Evolutionary conservation across 805 yeast species (phyloP), one percentile per base, ranked within the genome.

Genomic region (Cephaloascus fragrans): DNA sequence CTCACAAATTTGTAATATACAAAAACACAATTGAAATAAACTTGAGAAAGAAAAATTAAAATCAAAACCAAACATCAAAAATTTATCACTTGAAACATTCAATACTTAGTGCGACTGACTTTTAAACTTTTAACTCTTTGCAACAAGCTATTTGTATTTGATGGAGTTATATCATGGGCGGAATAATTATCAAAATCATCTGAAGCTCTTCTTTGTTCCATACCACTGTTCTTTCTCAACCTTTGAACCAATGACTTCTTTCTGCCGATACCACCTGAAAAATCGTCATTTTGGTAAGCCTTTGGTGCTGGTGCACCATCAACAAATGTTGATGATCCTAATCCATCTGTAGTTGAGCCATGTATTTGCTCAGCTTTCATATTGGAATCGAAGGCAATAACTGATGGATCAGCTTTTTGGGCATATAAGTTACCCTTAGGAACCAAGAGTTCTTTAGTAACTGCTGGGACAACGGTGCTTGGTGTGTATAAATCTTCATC

Each of bases 251-350:
- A 56, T n/a, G 95, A 83, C 64, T 85, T 86, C 60, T 88, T 87
- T 57, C 97, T 76, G 26, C 79, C 76, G 44, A 89, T 60, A 1
- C 79, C 80, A 16, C 70, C 59, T 36, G 57, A 51, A 14, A 54
- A 56, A 17, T 63, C 64, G 12, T 52, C 53, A n/a, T 37, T 35
- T 18, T 37, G 43, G 4, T 40, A 47, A 14, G 49, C 61, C 57
- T 40, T 81, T 60, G 73, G 70, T 3, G 97, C 98, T 12, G 97
- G 97, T 0, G 97, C 93, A 28, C 98, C 98, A 57, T 93, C 96
- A 44, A 90, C 56, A 55, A 90, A 90, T 0, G 98, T 90, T 2
- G 96, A 74, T 1, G 90, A 75, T 3, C 98, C 98, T 34, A 93
- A 69, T 1, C 98, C 98, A 38, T 82, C 70, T 1, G 97, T 84